Base-by-base conservation (phyloP, 179 eudicot genomes). In the Silene vulgaris region DNA sequence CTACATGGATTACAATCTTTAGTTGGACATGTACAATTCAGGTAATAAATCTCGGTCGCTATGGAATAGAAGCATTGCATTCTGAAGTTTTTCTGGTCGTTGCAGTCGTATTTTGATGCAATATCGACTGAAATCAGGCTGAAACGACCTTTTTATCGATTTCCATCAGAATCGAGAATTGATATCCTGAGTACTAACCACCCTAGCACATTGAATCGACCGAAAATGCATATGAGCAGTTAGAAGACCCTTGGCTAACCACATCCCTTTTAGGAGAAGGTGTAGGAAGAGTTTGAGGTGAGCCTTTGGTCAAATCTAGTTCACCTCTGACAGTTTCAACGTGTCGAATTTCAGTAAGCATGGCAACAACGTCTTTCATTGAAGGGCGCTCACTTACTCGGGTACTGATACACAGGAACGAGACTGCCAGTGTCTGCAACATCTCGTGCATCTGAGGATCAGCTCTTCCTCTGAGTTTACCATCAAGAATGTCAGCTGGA, bases 321-420 rank as follows among this genome's bases (percentile, higher is more conserved):
- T 88, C 92, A 0, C 84, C 23, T 67, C 87, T 83, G 11, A 76
- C 65, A 17, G 77, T 85, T 23, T 93, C 98, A 2, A 82, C 85
- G 11, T 82, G 83, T 68, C 91, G 85, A 54, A 93, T 93, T 80
- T 93, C 98, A 67, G 81, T 89, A 16, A 93, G 93, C 97, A 93
- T 91, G 8, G 96, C 98, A 45, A 88, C 97, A 0, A 93, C 89
- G 61, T 93, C 98, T 79, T 91, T 93, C 97, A 93, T 93, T 30
- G 77, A 77, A 11, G 98, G 98, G 0, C 98, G 96, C 54, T 91
- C 98, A 64, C 79, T 85, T 5, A 91, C 86, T 17, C 90, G 81
- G 35, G 76, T 78, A 85, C 91, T 84, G 35, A 87, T 77, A 52
- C 98, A 93, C 23, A 93, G 84, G 63, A 89, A 82, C 5, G 97